Conservation (phyloP, 768 basidiomycete genomes). For the Tulasnella sp. region DNA sequence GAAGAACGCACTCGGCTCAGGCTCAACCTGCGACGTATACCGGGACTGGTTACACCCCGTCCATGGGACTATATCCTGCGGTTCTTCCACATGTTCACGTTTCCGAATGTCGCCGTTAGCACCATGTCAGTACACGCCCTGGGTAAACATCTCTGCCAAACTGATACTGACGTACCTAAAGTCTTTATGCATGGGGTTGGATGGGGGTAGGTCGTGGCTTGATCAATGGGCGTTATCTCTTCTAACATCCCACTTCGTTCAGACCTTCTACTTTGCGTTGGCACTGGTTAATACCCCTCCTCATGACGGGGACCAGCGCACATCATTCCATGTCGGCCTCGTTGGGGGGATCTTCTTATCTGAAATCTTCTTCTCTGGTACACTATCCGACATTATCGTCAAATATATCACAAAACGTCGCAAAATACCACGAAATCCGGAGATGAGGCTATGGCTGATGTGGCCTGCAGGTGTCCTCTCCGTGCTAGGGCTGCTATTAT, state of each 20-base stretch:
- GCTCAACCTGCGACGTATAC: slow-evolving; percentile 12
- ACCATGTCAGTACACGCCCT: too few relatives aligned
- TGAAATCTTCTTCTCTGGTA: slow-evolving; percentile 16
- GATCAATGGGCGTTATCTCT: too few relatives aligned
- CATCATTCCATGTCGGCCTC: slow-evolving; percentile 15
- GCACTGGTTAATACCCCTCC: too few relatives aligned
- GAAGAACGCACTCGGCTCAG: too few relatives aligned
- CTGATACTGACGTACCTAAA: too few relatives aligned
- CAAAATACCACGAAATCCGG: not conserved
- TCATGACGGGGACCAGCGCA: too few relatives aligned
- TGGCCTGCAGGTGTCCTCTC: slow-evolving; percentile 15
- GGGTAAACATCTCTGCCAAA: too few relatives aligned
- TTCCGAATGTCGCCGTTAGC: slow-evolving; percentile 17
- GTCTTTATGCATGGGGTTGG: too few relatives aligned
- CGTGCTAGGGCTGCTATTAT: slow-evolving; percentile 15
- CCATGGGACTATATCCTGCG: slow-evolving; percentile 15
- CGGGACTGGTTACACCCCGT: not conserved
- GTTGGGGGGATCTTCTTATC: slow-evolving; percentile 18
- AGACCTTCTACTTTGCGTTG: too few relatives aligned
- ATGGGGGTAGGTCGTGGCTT: too few relatives aligned
- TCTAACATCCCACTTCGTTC: too few relatives aligned
- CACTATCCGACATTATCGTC: slow-evolving; percentile 17
- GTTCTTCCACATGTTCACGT: slow-evolving; percentile 14
- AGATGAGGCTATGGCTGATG: slow-evolving; percentile 18
- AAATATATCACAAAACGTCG: slow-evolving; percentile 3